Evolutionary conservation across 2,329 filamentous ascomycete species (phyloP).

Genomic region (Aspergillus pseudoterreus): DNA sequence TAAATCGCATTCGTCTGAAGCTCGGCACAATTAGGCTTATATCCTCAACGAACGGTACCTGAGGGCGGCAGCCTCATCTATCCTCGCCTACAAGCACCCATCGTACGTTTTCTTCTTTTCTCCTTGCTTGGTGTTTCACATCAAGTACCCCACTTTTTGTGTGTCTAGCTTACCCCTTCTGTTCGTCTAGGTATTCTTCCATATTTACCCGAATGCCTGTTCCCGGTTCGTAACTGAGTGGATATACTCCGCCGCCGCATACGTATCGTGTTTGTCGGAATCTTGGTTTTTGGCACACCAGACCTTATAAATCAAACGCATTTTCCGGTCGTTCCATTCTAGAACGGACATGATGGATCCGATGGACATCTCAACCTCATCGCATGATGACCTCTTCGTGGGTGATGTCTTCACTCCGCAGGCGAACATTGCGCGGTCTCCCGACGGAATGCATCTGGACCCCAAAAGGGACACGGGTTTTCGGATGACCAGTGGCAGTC

Average conservation of each 20-base stretch:
- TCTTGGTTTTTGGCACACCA: neutral
- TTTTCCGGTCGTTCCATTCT: neutral
- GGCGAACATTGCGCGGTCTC: conserved; percentile 28
- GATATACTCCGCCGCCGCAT: conserved; percentile 8
- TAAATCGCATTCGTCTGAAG: conserved; percentile 33
- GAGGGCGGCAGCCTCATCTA: neutral
- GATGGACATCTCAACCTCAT: conserved; percentile 20
- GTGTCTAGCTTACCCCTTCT: neutral
- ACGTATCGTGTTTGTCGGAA: conserved; percentile 6
- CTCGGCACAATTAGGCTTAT: neutral
- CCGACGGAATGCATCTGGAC: conserved; percentile 18
- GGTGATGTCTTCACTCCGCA: conserved; percentile 39
- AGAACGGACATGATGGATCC: neutral
- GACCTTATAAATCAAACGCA: neutral
- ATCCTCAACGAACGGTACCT: neutral
- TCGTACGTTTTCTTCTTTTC: neutral
- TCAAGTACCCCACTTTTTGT: neutral
- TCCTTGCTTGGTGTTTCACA: conserved; percentile 5
- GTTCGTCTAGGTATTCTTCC: conserved; percentile 3
- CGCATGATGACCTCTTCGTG: conserved; percentile 34
- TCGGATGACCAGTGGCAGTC: conserved; percentile 25
- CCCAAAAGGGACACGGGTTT: conserved; percentile 21
- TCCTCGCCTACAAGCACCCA: neutral
- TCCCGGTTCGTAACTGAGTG: conserved; percentile 9
- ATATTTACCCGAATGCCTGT: conserved; percentile 4